Base-by-base conservation (phyloP, 2,329 filamentous ascomycete genomes). In the Trichoderma hamatum region DNA sequence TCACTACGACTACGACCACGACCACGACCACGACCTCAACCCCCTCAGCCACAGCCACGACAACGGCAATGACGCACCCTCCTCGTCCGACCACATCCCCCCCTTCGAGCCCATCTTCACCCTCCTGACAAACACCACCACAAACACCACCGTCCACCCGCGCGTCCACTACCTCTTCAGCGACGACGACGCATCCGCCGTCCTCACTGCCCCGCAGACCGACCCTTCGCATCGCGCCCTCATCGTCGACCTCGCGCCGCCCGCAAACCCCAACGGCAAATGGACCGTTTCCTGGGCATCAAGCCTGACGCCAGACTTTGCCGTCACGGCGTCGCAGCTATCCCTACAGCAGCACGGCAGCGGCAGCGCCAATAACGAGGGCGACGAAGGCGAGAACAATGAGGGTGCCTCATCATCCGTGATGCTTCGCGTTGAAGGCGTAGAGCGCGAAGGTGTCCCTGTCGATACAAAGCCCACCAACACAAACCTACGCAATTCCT, bases 131-230 rank as follows among this genome's bases (percentile, higher is more conserved):
- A 94, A 97, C 78, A 81, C 86, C 13, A 86, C 88, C n/a, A 90
- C 88, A 10, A 86, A 88, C 74, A 88, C 92, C 56, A 92, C 93
- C 71, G 86, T 93, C 75, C 94, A 98, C 78, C 96, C 95, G 1
- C 89, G 88, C 65, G 89, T 97, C 1, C 93, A 95, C 81, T 98
- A 98, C 82, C 87, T 98, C 76, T 98, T 99, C 82, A 88, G 88
- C 74, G 94, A 98, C 79, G 96, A 98, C 80, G 94, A 97, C 76
- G 87, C 89, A 2, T 91, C 94, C 58, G 54, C 64, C 28, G 83
- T 92, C 55, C 83, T 97, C 46, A 91, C 91, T 1, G 39, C 66
- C 26, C 89, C 79, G 79, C 87, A 77, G 66, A 69, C 73, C 13
- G 75, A 77, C 71, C 71, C 74, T 16, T 61, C 74, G n/a, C 75